These are phyloP conservation scores for Eucalyptus erythrocorys DNA, from an alignment of 345 rosid species.

Conservation along the genomic window DNA sequence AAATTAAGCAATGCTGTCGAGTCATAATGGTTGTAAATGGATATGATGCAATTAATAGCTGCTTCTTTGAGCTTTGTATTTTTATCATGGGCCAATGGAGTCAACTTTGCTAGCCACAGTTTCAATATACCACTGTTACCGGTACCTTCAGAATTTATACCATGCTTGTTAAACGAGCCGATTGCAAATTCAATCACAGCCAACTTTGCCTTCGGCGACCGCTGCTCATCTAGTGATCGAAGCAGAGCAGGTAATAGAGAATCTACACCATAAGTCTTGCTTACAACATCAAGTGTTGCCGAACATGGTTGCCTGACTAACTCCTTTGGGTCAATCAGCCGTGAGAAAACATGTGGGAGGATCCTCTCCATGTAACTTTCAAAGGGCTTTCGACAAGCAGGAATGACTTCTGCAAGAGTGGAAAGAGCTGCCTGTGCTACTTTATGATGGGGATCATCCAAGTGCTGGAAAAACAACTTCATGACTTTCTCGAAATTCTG, in stretches of 20 bases:
- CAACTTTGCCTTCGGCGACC: constrained; percentile 97
- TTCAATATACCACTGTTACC: constrained; percentile 83
- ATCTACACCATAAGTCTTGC: constrained; percentile 89
- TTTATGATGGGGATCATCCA: constrained; percentile 99
- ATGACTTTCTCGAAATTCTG: constrained; percentile 96
- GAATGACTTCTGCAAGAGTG: constrained; percentile 87
- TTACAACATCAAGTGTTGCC: constrained; percentile 81
- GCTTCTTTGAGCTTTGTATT: constrained; percentile 93
- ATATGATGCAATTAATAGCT: constrained; percentile 86
- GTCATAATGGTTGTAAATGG: constrained; percentile 85
- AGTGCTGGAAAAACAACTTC: constrained; percentile 95
- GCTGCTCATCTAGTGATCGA: constrained; percentile 95
- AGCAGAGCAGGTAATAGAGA: constrained; percentile 90
- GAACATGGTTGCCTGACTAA: constrained; percentile 94
- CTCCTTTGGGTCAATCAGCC: constrained; percentile 96
- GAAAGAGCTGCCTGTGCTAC: constrained; percentile 99
- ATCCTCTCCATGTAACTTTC: constrained; percentile 98
- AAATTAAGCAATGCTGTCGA: constrained; percentile 82
- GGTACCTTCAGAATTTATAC: constrained; percentile 66
- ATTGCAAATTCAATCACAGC: constrained; percentile 94
- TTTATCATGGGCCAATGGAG: constrained; percentile 80
- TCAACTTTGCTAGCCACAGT: constrained; percentile 89
- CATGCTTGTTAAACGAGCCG: constrained; percentile 80
- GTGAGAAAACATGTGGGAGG: constrained; percentile 91
- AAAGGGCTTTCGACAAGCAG: constrained; percentile 93